Evolutionary conservation across 257 asterid species (phyloP).

Genomic region (Solanum ahanhuiri): DNA sequence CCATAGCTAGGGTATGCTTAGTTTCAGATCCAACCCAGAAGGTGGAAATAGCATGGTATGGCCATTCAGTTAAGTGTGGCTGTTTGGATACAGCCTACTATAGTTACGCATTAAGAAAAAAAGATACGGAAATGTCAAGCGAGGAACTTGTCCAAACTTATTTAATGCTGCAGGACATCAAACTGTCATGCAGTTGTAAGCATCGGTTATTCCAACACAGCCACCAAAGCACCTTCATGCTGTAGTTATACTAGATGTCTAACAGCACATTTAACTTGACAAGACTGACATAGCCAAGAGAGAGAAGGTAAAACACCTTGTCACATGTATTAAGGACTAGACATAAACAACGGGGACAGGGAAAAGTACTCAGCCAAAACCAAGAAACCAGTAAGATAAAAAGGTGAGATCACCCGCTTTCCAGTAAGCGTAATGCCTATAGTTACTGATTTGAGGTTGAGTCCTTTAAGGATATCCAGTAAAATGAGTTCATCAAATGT

Average conservation of each 20-base stretch:
- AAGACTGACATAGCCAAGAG: not conserved
- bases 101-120: not conserved
- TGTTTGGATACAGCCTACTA: not conserved
- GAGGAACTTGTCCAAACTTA: not conserved
- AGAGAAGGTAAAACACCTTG: not conserved
- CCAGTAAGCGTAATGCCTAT: not conserved
- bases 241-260: not conserved
- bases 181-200: not conserved
- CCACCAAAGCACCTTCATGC: not conserved
- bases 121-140: not conserved
- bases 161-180: not conserved
- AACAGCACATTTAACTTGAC: not conserved
- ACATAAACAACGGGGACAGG: not conserved
- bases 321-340: not conserved
- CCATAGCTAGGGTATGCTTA: not conserved
- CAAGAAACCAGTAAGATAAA: not conserved
- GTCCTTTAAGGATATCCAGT: not conserved
- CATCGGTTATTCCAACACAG: not conserved
- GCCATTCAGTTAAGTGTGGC: too few relatives aligned
- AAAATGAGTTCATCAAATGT: not conserved
- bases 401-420: not conserved
- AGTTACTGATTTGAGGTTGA: not conserved
- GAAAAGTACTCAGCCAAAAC: not conserved
- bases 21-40: not conserved
- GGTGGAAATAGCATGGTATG: too few relatives aligned